Evolutionary conservation across 192 early-diverging fungal genomes (phyloP).

Genomic region (Irineochytrium annulatum): DNA sequence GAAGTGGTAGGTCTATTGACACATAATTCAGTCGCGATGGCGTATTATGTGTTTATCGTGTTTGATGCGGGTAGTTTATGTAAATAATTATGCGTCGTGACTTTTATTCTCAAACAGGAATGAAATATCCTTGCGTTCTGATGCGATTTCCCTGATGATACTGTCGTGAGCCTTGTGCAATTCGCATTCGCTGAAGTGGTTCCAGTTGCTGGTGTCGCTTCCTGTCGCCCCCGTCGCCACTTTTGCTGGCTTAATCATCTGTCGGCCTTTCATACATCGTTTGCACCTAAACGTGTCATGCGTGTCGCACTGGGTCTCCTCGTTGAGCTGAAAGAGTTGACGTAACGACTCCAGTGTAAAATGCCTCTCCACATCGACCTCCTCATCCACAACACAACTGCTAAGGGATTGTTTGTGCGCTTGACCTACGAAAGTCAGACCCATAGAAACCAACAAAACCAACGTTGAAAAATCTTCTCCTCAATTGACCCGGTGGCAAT

Average conservation of each 20-base stretch:
- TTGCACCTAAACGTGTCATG: slow-evolving; percentile 97
- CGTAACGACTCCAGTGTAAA: slow-evolving; percentile 86
- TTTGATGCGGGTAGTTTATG: no score
- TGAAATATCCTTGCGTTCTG: slow-evolving; percentile 27
- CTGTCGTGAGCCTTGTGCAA: slow-evolving; percentile 38
- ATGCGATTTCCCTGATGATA: slow-evolving; percentile 36
- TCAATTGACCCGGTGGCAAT: slow-evolving; percentile 97
- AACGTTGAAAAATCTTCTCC: slow-evolving; percentile 98
- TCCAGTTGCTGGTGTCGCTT: slow-evolving; percentile 54
- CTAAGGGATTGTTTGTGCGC: slow-evolving; percentile 74
- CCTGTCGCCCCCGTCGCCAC: slow-evolving; percentile 45
- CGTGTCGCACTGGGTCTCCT: slow-evolving; percentile 73
- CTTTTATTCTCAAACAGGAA: slow-evolving; percentile 54
- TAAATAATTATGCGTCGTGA: slow-evolving; percentile 14
- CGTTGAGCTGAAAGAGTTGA: slow-evolving; percentile 85
- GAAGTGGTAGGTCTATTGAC: no score
- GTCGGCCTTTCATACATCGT: slow-evolving; percentile 81
- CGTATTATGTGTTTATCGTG: no score
- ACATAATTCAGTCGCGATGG: no score
- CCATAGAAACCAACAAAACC: slow-evolving; percentile 40
- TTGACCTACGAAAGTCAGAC: slow-evolving; percentile 36
- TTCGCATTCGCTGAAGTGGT: slow-evolving; percentile 41
- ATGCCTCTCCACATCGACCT: slow-evolving; percentile 86
- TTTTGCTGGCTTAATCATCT: slow-evolving; percentile 54
- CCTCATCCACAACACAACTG: slow-evolving; percentile 93